A percentile compares a stretch with the other conserved stretches of the same genome.
Conservation (phyloP, 495 filamentous ascomycete species). For the Emericellopsis terricola region DNA sequence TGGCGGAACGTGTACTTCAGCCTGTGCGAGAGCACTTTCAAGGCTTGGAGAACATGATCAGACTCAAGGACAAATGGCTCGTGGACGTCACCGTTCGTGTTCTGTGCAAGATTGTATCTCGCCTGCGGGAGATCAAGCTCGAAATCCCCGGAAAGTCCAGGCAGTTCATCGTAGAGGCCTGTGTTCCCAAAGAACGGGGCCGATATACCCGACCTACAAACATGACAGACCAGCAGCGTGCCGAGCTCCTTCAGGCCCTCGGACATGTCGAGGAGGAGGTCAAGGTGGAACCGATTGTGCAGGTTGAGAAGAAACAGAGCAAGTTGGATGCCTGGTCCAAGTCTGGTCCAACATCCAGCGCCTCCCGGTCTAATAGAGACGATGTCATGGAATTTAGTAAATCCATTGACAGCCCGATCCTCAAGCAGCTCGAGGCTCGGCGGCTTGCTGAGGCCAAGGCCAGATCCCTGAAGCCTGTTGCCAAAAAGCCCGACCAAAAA, state of each 20-base stretch:
- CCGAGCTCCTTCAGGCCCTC: slow-evolving; percentile 60
- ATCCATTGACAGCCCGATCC: not conserved
- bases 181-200: slow-evolving; percentile 11
- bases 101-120: slow-evolving; percentile 48
- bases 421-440: slow-evolving; percentile 2
- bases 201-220: slow-evolving; percentile 47
- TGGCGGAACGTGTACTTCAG: slow-evolving; percentile 36
- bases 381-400: slow-evolving; percentile 2
- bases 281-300: slow-evolving; percentile 23
- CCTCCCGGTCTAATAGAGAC: slow-evolving; percentile 2
- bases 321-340: slow-evolving; percentile 47
- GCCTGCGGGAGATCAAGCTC: slow-evolving; percentile 52
- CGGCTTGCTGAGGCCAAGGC: not conserved
- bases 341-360: not conserved
- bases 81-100: slow-evolving; percentile 49
- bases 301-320: slow-evolving; percentile 42
- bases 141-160: slow-evolving; percentile 42
- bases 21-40: slow-evolving; percentile 45
- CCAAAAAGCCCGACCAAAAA: not conserved
- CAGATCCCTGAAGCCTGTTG: not conserved
- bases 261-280: slow-evolving; percentile 49
- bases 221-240: slow-evolving; percentile 56
- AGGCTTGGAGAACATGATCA: slow-evolving; percentile 62
- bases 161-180: slow-evolving; percentile 40
- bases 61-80: slow-evolving; percentile 71